Base-by-base conservation (phyloP, 176 grass and related monocot species). In the maize (Zea mays) region DNA sequence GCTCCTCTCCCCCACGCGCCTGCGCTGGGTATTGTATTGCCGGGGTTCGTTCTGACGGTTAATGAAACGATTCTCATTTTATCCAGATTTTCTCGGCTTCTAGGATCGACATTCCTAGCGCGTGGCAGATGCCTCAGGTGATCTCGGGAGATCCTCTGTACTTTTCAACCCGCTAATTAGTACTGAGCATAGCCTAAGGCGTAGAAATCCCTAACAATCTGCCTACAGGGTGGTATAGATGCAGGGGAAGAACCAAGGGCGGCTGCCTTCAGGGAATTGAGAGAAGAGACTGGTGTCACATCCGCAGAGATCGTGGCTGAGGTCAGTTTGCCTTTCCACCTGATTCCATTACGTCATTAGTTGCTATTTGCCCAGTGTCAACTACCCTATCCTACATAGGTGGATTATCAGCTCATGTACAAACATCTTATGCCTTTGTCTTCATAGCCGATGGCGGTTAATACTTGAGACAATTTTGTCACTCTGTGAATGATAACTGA, bases 111-210 rank as follows among this genome's bases (percentile, higher is more conserved):
- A 78, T 94, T 44, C 89, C 89, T 51, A 86, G 62, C 81, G 83
- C 85, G 8, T 98, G 92, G 96, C 91, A 94, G 73, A 94, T 98
- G 96, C 96, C 95, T 87, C 95, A 98, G 95, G 89, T 94, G 57
- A 34, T 62, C 11, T 71, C 0, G n/a, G 2, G 19, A 48, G 8
- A 12, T 55, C 49, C 10, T 0, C 1, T 51, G 1, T 5, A 15
- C 6, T n/a, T 63, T 2, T 15, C 4, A 34, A 33, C 7, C 1
- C 12, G 2, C 27, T 17, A 34, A 35, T 33, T 69, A 1, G 27
- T 27, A 27, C 27, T 27, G 7, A 2, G 12, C 37, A 7, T 43
- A 74, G 9, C 39, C 4, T 9, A 10, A 10, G 52, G 0, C 3
- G 0, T 12, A 66, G 2, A 40, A 35, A 74, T 60, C 40, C 39